These are phyloP conservation scores for Epithemia pelagica DNA, from an alignment of 108 stramenopile species.

Conservation along the genomic window DNA sequence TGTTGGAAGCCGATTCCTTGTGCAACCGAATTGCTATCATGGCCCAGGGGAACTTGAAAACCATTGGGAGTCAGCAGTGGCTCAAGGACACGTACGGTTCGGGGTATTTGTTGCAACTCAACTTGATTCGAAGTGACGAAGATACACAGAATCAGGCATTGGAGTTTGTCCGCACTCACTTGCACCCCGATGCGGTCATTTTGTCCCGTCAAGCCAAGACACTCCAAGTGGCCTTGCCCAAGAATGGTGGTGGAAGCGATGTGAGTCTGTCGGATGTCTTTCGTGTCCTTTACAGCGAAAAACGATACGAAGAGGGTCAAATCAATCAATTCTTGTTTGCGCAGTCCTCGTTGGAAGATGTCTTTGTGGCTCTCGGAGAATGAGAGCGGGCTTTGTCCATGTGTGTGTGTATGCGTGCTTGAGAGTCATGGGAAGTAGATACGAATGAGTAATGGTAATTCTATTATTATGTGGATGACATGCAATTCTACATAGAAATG, in stretches of 20 bases:
- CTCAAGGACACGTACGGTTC: constrained; percentile 62
- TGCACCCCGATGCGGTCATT: constrained; percentile 37
- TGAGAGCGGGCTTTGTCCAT: too few species aligned
- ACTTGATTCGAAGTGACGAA: constrained; percentile 25
- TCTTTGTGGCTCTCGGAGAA: constrained; percentile 48
- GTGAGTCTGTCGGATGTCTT: constrained; percentile 32
- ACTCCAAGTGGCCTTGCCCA: constrained; percentile 38
- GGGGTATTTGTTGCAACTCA: constrained; percentile 46
- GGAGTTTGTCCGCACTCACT: constrained; percentile 24
- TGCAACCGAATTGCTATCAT: constrained; percentile 89
- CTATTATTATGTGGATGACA: too few species aligned
- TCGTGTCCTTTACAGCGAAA: constrained; percentile 27
- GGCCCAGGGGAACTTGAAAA: constrained; percentile 64
- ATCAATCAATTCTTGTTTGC: constrained; percentile 57
- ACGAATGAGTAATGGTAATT: too few species aligned
- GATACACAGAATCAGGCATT: constrained; percentile 29
- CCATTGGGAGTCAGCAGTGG: constrained; percentile 71
- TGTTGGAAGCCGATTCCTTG: constrained; percentile 90
- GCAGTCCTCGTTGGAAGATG: constrained; percentile 54
- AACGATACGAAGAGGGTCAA: constrained; percentile 25
- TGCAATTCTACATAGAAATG: too few species aligned
- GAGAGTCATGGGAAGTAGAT: too few species aligned
- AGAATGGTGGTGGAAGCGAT: constrained; percentile 9
- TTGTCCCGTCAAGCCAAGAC: constrained; percentile 43
- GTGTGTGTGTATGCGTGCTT: too few species aligned